Evolutionary conservation across 2,329 filamentous ascomycete species (phyloP), one percentile per base, ranked within the genome.

Genomic region (Daldinia sp.): DNA sequence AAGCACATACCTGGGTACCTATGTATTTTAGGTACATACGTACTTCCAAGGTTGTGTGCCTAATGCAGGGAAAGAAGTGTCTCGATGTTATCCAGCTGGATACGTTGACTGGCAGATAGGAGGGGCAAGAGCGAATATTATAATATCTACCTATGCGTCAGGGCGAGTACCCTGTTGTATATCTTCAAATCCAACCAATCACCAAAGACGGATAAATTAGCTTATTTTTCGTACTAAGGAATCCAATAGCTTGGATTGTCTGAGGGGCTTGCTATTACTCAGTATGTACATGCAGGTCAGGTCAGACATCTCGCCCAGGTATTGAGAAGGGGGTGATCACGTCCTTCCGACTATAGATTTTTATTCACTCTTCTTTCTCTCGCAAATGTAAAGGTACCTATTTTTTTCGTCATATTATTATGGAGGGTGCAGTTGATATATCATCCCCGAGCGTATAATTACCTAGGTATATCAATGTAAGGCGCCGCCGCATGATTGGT

Each of bases 171-270:
- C 57, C 49, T 63, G 51, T 35, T 52, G 27, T 62, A 43, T 54
- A 37, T 55, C 45, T 41, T n/a, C 10, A 49, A 27, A 57, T 49
- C 34, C 6, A 43, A 3, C 67, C 67, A 69, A 70, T 67, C 29
- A 63, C 23, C 53, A 65, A 30, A 66, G 53, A 27, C 41, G 32
- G 62, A 67, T 67, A 70, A 53, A 64, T 23, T 37, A 66, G 50
- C 45, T 61, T 45, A 15, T 10, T 45, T 27, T 27, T 27, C 13
- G 30, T 39, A 39, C n/a, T 15, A 17, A 8, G 34, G n/a, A n/a
- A 35, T 35, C 32, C 32, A n/a, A 35, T 35, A 35, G 32, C 15
- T 35, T 35, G 32, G 32, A 15, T 15, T 35, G n/a, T 35, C 32
- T 35, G 7, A 1, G n/a, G 21, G 21, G 39, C 39, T 45, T 43